Base-by-base conservation (phyloP, 2,329 filamentous ascomycete species). In the Geosmithia morbida region DNA sequence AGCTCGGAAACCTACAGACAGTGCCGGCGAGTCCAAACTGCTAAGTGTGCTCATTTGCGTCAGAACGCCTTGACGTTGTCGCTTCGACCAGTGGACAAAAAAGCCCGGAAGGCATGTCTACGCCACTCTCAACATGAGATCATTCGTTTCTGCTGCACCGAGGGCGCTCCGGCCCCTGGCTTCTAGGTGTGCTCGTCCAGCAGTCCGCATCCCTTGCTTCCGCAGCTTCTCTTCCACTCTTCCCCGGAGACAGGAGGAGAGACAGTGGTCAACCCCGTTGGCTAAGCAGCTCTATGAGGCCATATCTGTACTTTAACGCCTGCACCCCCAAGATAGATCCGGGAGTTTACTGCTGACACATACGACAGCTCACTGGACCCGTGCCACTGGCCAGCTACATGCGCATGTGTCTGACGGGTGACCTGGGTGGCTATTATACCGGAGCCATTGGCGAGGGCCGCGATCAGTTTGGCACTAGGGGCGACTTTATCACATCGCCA, bases 401-500 rank as follows among this genome's bases (percentile, higher is more conserved):
- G 92, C 89, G 92, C 61, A 94, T 97, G 82, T 96, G 90, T 62
- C 77, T 98, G 52, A 98, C 92, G 1, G 85, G 86, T 11, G 86
- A 92, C 51, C 68, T 87, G 40, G 88, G 87, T 49, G 92, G 92
- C 47, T 98, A 98, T 68, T 98, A 98, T 66, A 97, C 88, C 1
- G 78, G 83, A 5, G 77, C 80, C 20, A 74, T 82, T 42, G 73
- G 74, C 8, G 66, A 78, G 50, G 81, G 75, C 18, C 77, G 81
- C 44, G 89, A 96, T 59, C 89, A 90, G 52, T 98, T 98, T 56
- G 92, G 92, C n/a, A 70, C 77, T 48, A 85, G 87, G 58, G 92
- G 92, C 22, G 92, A 98, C 65, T 98, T 98, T 60, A 83, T 97
- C 46, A 98, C 92, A 0, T 96, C 89, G 0, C 92, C 92, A 0